Conservation (phyloP, 805 yeast species). For the Sugiyamaella lignohabitans region DNA sequence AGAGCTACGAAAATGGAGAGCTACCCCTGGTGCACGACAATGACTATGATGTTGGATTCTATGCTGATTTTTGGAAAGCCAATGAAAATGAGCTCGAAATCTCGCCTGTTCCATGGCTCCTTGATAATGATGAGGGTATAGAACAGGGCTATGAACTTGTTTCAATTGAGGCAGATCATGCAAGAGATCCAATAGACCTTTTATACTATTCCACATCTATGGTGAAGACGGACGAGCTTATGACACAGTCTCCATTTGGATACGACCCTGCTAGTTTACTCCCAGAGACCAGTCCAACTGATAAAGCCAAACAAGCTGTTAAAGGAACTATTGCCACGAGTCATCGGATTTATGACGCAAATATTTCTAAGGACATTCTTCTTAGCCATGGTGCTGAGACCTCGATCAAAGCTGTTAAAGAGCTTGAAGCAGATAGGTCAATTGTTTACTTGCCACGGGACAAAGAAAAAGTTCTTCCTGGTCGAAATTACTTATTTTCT, state of each 20-base stretch:
- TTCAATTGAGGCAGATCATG: constrained; percentile 16
- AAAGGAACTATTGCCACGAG: constrained; percentile 53
- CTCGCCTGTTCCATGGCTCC: constrained; percentile 22
- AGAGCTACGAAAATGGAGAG: constrained; percentile 50
- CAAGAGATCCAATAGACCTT: background rate
- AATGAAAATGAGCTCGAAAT: constrained; percentile 35
- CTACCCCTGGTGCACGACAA: constrained; percentile 36
- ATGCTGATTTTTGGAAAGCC: constrained; percentile 61
- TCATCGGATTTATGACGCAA: constrained; percentile 41
- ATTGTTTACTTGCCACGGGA: constrained; percentile 34
- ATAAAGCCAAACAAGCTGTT: constrained; percentile 19
- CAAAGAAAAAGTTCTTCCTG: constrained; percentile 32
- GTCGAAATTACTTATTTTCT: constrained; percentile 49
- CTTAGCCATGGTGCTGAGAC: constrained; percentile 39
- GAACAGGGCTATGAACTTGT: constrained; percentile 40
- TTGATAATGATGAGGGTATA: constrained; percentile 37
- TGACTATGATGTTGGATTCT: constrained; percentile 43
- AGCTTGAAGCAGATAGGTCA: constrained; percentile 41
- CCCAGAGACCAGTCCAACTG: constrained; percentile 2
- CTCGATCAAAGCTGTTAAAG: constrained; percentile 45
- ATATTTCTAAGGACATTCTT: constrained; percentile 43
- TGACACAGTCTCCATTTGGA: constrained; percentile 41
- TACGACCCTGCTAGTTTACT: constrained; percentile 10
- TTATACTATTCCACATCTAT: constrained; percentile 54
- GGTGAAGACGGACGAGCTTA: constrained; percentile 59